Conservation (phyloP, 2,329 filamentous ascomycete species). For the Mycogone perniciosa region DNA sequence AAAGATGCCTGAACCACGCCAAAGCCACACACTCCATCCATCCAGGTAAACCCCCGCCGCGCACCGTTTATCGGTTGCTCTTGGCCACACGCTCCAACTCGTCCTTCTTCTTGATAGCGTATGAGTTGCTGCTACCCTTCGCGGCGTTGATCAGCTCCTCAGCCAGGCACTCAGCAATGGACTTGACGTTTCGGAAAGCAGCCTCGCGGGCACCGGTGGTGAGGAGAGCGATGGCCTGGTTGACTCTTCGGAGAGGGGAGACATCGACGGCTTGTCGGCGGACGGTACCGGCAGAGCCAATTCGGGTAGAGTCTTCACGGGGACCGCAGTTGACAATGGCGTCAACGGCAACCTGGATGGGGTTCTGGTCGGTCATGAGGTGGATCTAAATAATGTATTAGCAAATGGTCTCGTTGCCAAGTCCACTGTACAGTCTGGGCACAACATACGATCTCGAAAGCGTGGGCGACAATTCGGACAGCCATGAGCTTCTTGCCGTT, state of each 20-base stretch:
- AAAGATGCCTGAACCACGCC: slow-evolving; percentile 41
- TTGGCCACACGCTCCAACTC: slow-evolving; percentile 99
- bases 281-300: slow-evolving; percentile 98
- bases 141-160: slow-evolving; percentile 99
- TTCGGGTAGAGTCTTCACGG: slow-evolving; percentile 99
- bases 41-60: slow-evolving; percentile 23
- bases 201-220: slow-evolving; percentile 99
- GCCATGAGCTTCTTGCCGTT: slow-evolving; percentile 99
- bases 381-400: slow-evolving; percentile 64
- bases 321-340: slow-evolving; percentile 99
- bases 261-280: slow-evolving; percentile 99
- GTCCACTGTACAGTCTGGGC: not conserved
- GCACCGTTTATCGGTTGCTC: slow-evolving; percentile 90
- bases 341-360: slow-evolving; percentile 98
- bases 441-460: slow-evolving; percentile 94
- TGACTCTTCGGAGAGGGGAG: slow-evolving; percentile 97
- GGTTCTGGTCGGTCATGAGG: slow-evolving; percentile 99
- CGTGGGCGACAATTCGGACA: slow-evolving; percentile 96
- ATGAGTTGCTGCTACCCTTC: slow-evolving; percentile 99
- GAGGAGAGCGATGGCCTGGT: slow-evolving; percentile 98
- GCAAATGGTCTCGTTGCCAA: slow-evolving; percentile 2
- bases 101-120: slow-evolving; percentile 99
- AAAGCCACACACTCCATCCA: slow-evolving; percentile 35
- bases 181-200: slow-evolving; percentile 99
- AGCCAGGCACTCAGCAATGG: slow-evolving; percentile 97